Percentiles rank a stretch among this genome's conserved stretches.
Evolutionary conservation across 192 early-diverging fungal species (phyloP).

Genomic region (Linnemannia elongata): DNA sequence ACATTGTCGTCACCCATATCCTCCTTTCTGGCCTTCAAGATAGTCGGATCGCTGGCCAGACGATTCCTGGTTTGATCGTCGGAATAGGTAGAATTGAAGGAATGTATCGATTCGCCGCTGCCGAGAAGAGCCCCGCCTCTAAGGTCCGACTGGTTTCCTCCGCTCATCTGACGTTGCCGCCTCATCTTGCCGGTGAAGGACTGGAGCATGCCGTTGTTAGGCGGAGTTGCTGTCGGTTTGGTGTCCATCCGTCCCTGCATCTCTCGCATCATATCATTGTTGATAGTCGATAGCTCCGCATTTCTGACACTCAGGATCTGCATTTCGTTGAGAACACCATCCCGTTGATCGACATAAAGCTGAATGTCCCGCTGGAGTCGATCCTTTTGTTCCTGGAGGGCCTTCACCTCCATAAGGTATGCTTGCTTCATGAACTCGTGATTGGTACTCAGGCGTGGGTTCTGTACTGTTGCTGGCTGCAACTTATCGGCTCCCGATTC

Average conservation of each 20-base stretch:
- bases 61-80: slow-evolving; percentile 14
- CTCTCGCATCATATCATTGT: slow-evolving; percentile 61
- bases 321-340: slow-evolving; percentile 61
- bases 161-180: slow-evolving; percentile 13
- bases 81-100: not conserved
- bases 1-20: slow-evolving; percentile 1
- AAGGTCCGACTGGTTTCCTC: slow-evolving; percentile 9
- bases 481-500: not conserved
- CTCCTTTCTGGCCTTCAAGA: slow-evolving; percentile 36
- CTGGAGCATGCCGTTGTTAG: slow-evolving; percentile 16
- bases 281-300: slow-evolving; percentile 60
- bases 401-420: slow-evolving; percentile 55
- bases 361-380: slow-evolving; percentile 55
- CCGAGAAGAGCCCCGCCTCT: not conserved
- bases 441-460: slow-evolving; percentile 32
- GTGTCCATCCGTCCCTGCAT: slow-evolving; percentile 20
- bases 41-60: not conserved
- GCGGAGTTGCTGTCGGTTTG: not conserved
- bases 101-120: slow-evolving; percentile 11
- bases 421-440: slow-evolving; percentile 57
- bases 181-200: slow-evolving; percentile 13
- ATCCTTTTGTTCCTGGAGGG: slow-evolving; percentile 57
- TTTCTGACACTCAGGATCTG: slow-evolving; percentile 62
- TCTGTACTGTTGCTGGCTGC: not conserved
- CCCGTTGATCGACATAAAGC: slow-evolving; percentile 47